Base-by-base conservation (phyloP, 1,139 yeast genomes). In the Pichia sp. region DNA sequence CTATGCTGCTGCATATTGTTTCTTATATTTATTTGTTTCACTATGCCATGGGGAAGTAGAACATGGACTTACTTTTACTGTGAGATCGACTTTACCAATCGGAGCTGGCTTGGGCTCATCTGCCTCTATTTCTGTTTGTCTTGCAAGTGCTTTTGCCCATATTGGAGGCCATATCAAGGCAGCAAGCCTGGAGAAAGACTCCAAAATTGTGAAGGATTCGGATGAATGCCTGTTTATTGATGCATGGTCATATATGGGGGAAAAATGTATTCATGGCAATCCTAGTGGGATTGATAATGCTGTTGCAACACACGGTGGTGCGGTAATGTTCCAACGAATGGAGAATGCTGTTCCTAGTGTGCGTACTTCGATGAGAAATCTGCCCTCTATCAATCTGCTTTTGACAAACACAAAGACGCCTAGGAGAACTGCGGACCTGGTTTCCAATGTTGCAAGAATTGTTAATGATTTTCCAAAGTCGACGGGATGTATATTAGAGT, bases 101-200 rank as follows among this genome's bases (percentile, higher is more conserved):
- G 98, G 99, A 33, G 97, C 99, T 1, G 99, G 99, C 0, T 76
- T 93, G 51, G 99, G 99, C 0, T 89, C 97, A 0, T 88, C 96
- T 51, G 99, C 98, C 0, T 84, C 96, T 2, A 81, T 89, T 20
- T 82, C 96, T 0, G 99, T 93, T 12, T 86, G 96, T 67, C 70
- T 93, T 46, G 81, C 96, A 0, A 75, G 95, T 10, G 93, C 95
- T 0, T 73, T 93, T 67, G 76, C 89, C 6, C 68, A 77, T 33
- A 71, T 88, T 33, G 86, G 90, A 0, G 81, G 80, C 6, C 83
- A 80, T 60, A 74, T 86, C 31, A 46, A 62, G 4, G 60, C 59
- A 9, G 80, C 75, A 20, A 59, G 60, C 1, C 56, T 70, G 7
- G 53, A 46, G 20, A 51, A 53, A 6, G 53, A 60, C 2, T 63